These are phyloP conservation scores for Geosmithia flava DNA, from an alignment of 2,329 filamentous ascomycete genomes.

Conservation along the genomic window DNA sequence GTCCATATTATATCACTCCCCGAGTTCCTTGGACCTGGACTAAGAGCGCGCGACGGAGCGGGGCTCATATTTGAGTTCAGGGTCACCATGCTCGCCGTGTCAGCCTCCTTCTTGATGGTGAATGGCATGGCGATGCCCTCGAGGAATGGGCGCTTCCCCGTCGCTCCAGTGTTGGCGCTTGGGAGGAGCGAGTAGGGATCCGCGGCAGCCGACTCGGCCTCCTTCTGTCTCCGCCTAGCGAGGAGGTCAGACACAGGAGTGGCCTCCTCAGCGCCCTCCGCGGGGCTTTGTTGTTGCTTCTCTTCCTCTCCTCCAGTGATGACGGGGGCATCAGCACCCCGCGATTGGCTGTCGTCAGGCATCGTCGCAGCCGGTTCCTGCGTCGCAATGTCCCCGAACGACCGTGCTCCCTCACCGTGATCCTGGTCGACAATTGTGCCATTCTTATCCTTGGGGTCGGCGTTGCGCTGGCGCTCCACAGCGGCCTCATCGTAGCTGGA, in stretches of 20 bases:
- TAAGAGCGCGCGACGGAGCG: slow-evolving; percentile 18
- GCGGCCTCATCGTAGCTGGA: slow-evolving; percentile 77
- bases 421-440: slow-evolving; percentile 18
- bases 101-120: slow-evolving; percentile 48
- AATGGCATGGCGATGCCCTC: slow-evolving; percentile 64
- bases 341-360: slow-evolving; percentile 22
- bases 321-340: slow-evolving; percentile 10
- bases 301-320: background rate
- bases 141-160: slow-evolving; percentile 52
- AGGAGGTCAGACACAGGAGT: slow-evolving; percentile 31
- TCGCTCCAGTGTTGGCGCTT: slow-evolving; percentile 33
- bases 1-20: background rate
- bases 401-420: slow-evolving; percentile 30
- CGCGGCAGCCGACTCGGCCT: slow-evolving; percentile 18
- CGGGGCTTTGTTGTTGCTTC: background rate
- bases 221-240: slow-evolving; percentile 24
- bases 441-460: slow-evolving; percentile 30
- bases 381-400: slow-evolving; percentile 24
- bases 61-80: slow-evolving; percentile 31
- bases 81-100: slow-evolving; percentile 60
- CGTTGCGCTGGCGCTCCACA: slow-evolving; percentile 44
- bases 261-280: slow-evolving; percentile 17
- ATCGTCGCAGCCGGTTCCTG: slow-evolving; percentile 17
- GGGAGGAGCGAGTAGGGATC: slow-evolving; percentile 20
- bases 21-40: slow-evolving; percentile 6